These are phyloP conservation scores for Boechera stricta DNA, from an alignment of 345 rosid genomes.

Conservation along the genomic window DNA sequence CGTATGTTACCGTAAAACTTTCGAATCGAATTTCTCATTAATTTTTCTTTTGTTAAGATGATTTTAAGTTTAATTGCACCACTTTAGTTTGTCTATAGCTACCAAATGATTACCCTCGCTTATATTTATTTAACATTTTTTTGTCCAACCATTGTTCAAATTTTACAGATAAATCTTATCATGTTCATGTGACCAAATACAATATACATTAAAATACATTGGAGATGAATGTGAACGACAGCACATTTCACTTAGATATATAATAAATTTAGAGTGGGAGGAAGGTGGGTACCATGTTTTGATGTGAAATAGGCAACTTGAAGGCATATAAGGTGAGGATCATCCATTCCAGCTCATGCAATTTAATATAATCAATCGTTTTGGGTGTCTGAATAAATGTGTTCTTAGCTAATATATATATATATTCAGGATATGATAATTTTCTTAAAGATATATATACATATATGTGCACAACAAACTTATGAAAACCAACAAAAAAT, in stretches of 20 bases:
- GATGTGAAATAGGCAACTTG: constrained; percentile 37
- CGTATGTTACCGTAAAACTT: neutral
- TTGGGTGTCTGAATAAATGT: constrained; percentile 37
- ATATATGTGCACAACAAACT: too few species aligned
- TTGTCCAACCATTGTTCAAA: constrained; percentile 11
- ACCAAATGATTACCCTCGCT: neutral
- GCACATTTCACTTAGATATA: constrained; percentile 28
- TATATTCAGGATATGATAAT: neutral
- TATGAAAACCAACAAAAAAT: neutral
- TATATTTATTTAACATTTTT: neutral
- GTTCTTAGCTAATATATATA: constrained; percentile 13
- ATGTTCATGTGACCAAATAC: constrained; percentile 34
- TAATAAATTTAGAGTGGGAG: constrained; percentile 5
- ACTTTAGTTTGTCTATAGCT: constrained; percentile 8
- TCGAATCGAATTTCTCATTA: neutral
- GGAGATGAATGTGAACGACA: constrained; percentile 41
- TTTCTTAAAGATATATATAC: neutral
- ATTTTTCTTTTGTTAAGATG: neutral
- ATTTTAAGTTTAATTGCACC: neutral
- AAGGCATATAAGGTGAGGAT: constrained; percentile 28
- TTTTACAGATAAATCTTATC: constrained; percentile 15
- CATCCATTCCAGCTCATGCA: constrained; percentile 40
- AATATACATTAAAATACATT: constrained; percentile 1
- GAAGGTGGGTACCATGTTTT: constrained; percentile 46
- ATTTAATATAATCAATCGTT: constrained; percentile 37